These are phyloP conservation scores for Coemansia sp. DNA, from an alignment of 192 early-diverging fungal species.

Conservation along the genomic window DNA sequence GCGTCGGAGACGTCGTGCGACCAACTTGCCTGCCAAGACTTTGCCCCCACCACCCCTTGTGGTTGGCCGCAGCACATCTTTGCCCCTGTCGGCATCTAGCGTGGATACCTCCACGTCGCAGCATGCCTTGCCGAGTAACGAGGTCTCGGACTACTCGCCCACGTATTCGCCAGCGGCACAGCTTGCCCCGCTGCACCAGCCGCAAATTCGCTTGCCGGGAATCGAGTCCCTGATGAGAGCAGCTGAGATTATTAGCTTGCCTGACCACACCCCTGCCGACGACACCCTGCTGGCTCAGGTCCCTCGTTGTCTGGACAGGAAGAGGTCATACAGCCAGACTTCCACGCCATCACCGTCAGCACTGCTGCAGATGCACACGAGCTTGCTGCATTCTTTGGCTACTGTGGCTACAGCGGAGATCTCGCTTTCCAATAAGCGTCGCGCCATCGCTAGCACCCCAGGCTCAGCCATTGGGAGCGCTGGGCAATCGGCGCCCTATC, in stretches of 20 bases:
- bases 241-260: conserved; percentile 33
- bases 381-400: conserved; percentile 46
- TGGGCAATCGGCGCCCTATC: background rate
- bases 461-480: conserved; percentile 5
- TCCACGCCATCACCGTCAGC: background rate
- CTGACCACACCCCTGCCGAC: conserved; percentile 7
- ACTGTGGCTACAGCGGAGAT: conserved; percentile 47
- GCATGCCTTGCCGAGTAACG: conserved; percentile 3
- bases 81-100: conserved; percentile 23
- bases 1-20: conserved; percentile 4
- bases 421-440: conserved; percentile 30
- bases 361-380: conserved; percentile 12
- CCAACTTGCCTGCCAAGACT: conserved; percentile 9
- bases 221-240: conserved; percentile 48
- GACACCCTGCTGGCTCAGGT: conserved; percentile 15
- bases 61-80: conserved; percentile 39
- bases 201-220: conserved; percentile 6
- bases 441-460: conserved; percentile 6
- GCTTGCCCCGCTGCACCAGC: background rate
- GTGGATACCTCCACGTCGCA: conserved; percentile 20
- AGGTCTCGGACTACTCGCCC: conserved; percentile 13
- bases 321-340: conserved; percentile 25
- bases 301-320: conserved; percentile 13
- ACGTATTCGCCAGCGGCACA: background rate
- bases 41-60: conserved; percentile 3